A percentile compares a stretch with the other conserved stretches of the same genome.
Conservation (phyloP, 176 grass and related monocot species). For the Areca catechu region DNA sequence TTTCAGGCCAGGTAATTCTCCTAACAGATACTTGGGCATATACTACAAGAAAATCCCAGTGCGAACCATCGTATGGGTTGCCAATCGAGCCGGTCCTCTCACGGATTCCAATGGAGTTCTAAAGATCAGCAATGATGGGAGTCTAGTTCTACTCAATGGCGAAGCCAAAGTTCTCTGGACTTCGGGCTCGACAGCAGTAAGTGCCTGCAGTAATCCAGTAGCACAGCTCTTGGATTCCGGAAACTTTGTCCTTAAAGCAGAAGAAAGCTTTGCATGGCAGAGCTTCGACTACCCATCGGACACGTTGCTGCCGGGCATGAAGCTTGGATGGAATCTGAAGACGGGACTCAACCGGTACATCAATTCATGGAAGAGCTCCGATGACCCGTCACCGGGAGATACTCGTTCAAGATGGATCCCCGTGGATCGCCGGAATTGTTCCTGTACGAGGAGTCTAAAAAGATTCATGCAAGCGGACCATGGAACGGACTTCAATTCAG, state of each 20-base stretch:
- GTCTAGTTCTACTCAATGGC: conserved; percentile 35
- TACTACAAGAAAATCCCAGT: conserved; percentile 40
- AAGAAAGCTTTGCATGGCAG: too few relatives aligned
- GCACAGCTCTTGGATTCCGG: conserved; percentile 25
- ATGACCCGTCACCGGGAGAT: conserved; percentile 26
- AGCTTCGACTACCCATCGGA: conserved; percentile 50
- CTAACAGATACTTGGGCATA: conserved; percentile 37
- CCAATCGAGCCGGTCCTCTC: conserved; percentile 29
- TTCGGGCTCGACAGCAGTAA: conserved; percentile 14
- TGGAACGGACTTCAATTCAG: conserved; percentile 45
- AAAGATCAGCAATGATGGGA: conserved; percentile 25
- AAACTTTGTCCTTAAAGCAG: conserved; percentile 29
- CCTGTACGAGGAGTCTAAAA: conserved; percentile 17
- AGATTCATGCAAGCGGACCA: conserved; percentile 27
- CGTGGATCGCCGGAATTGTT: conserved; percentile 19
- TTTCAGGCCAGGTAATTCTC: conserved; percentile 29
- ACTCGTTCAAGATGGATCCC: conserved; percentile 24
- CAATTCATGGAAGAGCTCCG: conserved; percentile 35
- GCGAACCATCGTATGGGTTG: conserved; percentile 37
- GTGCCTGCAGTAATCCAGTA: conserved; percentile 11
- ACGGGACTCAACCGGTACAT: conserved; percentile 28
- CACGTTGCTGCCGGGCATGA: conserved; percentile 34
- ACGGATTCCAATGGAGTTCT: conserved; percentile 16
- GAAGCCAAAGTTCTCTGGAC: conserved; percentile 32
- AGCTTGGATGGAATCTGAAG: conserved; percentile 39